Evolutionary conservation across 495 filamentous ascomycete genomes (phyloP), one percentile per base, ranked within the genome.

Genomic region (Oleoguttula mirabilis): DNA sequence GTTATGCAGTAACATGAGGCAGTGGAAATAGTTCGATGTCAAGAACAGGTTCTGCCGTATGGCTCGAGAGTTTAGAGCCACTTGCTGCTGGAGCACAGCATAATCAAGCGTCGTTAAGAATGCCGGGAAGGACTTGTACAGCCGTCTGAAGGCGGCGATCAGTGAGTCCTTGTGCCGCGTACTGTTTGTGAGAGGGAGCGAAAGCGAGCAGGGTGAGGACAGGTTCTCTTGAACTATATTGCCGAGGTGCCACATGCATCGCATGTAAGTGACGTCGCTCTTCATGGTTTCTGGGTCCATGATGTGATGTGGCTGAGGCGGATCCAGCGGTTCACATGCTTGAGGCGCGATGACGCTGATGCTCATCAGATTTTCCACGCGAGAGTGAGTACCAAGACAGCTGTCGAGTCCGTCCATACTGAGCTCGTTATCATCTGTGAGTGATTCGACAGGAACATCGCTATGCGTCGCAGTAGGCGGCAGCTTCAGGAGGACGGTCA

Each of bases 401-500:
- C 32, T 42, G 35, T 51, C 43, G 1, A 52, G 49, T 2, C 44
- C 44, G 20, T 50, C 51, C 10, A 32, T 36, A 24, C 47, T 51
- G 20, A 41, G 23, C 34, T 52, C 49, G 39, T 47, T 39, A 7
- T 70, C 55, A 28, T 65, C 61, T 14, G 51, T 51, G 21, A 83
- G 69, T 39, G 79, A 77, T 31, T 80, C 78, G 7, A 80, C 73
- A 21, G 61, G 69, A 21, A 83, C 77, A 55, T 84, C 80, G 5
- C 74, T 79, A 57, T 83, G 79, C 1, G 74, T 82, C n/a, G 77
- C 73, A 23, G 66, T 73, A 1, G 80, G 80, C 0, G 80, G 80
- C 0, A 84, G 66, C 22, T 79, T 77, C 10, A 84, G 66, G 2
- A 83, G 70, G 10, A 84, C 76, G n/a, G 77, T 82, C 3, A 84